These are phyloP conservation scores for Margaritispora aquatica DNA, from an alignment of 495 filamentous ascomycete genomes.

Conservation along the genomic window DNA sequence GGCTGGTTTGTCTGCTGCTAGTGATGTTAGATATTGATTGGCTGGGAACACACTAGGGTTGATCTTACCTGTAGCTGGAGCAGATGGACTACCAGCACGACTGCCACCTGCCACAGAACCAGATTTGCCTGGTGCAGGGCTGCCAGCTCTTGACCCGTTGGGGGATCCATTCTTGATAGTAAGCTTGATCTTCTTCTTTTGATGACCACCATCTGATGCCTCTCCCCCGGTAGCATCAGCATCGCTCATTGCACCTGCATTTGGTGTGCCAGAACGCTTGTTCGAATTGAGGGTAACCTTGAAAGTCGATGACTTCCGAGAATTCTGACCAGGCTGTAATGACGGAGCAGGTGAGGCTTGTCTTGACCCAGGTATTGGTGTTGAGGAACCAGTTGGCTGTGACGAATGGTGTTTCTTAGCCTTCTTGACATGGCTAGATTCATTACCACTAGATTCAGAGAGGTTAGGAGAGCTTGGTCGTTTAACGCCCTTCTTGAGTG, in stretches of 20 bases:
- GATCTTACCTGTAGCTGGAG: slow-evolving; percentile 27
- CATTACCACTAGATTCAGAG: slow-evolving; percentile 85
- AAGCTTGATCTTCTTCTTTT: slow-evolving; percentile 54
- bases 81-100: slow-evolving; percentile 43
- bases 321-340: slow-evolving; percentile 22
- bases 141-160: slow-evolving; percentile 34
- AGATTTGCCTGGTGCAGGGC: slow-evolving; percentile 25
- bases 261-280: slow-evolving; percentile 31
- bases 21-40: too few species aligned
- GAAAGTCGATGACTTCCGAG: slow-evolving; percentile 35
- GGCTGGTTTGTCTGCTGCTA: slow-evolving; percentile 1
- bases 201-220: slow-evolving; percentile 57
- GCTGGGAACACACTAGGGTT: background rate
- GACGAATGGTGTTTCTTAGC: slow-evolving; percentile 58
- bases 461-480: slow-evolving; percentile 79
- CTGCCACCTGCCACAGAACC: slow-evolving; percentile 32
- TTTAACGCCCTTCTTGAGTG: slow-evolving; percentile 68
- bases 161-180: slow-evolving; percentile 26
- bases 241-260: slow-evolving; percentile 68
- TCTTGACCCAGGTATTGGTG: slow-evolving; percentile 50
- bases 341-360: slow-evolving; percentile 42
- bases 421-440: slow-evolving; percentile 86
- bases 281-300: slow-evolving; percentile 30
- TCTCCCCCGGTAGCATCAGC: slow-evolving; percentile 72
- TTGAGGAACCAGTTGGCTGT: slow-evolving; percentile 39